Evolutionary conservation across 768 basidiomycete genomes (phyloP).

Genomic region (Floccularia luteovirens): DNA sequence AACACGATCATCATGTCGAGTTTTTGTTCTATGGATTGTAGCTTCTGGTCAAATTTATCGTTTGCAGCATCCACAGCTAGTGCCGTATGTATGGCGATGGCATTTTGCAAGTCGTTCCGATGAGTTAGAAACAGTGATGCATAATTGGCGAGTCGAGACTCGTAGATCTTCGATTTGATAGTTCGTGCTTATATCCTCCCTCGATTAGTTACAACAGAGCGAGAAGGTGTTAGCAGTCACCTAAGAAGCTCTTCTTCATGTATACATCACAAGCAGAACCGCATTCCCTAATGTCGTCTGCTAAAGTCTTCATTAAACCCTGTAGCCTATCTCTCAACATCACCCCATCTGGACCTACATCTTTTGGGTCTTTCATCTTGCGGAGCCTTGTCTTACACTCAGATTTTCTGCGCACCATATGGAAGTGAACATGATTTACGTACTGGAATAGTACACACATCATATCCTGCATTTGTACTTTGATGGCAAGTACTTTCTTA

Average conservation of each 20-base stretch:
- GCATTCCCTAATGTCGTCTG: slow-evolving; percentile 31
- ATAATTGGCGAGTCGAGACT: slow-evolving; percentile 21
- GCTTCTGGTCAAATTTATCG: slow-evolving; percentile 13
- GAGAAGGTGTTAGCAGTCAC: background rate
- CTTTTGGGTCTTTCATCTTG: slow-evolving; percentile 14
- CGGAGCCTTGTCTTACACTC: slow-evolving; percentile 17
- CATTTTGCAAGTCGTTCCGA: slow-evolving; percentile 19
- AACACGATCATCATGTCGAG: slow-evolving; percentile 22
- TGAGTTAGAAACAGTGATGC: slow-evolving; percentile 18
- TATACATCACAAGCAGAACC: slow-evolving; percentile 39
- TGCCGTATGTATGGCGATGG: slow-evolving; percentile 24
- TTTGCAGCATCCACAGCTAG: slow-evolving; percentile 19
- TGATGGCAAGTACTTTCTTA: slow-evolving; percentile 35
- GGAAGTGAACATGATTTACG: slow-evolving; percentile 9
- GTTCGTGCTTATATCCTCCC: slow-evolving; percentile 16
- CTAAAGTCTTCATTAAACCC: slow-evolving; percentile 19
- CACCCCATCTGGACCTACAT: slow-evolving; percentile 21
- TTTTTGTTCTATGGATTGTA: slow-evolving; percentile 16
- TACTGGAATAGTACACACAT: slow-evolving; percentile 39
- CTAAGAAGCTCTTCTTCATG: slow-evolving; percentile 22
- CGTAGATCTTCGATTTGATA: slow-evolving; percentile 22
- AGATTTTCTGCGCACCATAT: background rate
- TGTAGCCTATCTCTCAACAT: slow-evolving; percentile 21
- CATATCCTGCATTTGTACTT: slow-evolving; percentile 42
- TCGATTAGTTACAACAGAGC: background rate